These are phyloP conservation scores for Populus simonii DNA, from an alignment of 345 rosid genomes.

Conservation along the genomic window DNA sequence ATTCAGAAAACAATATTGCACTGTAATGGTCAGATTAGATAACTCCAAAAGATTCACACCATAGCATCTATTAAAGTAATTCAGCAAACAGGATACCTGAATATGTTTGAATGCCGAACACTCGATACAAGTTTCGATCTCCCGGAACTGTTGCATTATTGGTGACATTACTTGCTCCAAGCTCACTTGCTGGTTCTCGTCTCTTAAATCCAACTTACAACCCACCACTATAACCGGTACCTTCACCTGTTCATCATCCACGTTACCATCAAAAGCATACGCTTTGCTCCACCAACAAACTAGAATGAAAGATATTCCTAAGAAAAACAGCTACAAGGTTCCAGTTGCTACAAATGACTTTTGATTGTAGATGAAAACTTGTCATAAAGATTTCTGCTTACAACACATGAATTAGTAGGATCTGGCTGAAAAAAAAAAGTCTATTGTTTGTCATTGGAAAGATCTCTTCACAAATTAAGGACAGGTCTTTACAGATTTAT, in stretches of 20 bases:
- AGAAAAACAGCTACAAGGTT: not conserved
- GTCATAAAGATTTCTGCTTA: not conserved
- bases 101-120: constrained; percentile 74
- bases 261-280: not conserved
- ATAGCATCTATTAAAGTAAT: not conserved
- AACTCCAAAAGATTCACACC: not conserved
- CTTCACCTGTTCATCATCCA: constrained; percentile 56
- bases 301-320: not conserved
- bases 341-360: not conserved
- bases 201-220: constrained; percentile 65
- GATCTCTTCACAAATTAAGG: not conserved
- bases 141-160: constrained; percentile 79
- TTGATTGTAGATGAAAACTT: not conserved
- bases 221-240: constrained; percentile 88
- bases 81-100: constrained; percentile 35
- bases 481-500: not conserved
- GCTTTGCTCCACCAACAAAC: not conserved
- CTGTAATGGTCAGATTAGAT: not conserved
- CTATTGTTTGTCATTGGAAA: not conserved
- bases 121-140: constrained; percentile 75
- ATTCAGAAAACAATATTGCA: not conserved
- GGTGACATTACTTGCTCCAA: constrained; percentile 71
- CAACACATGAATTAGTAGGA: not conserved
- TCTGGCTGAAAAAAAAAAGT: not conserved
- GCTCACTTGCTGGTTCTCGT: constrained; percentile 54